Conservation (phyloP, 2,329 filamentous ascomycete genomes). For the Metarhizium anisopliae region DNA sequence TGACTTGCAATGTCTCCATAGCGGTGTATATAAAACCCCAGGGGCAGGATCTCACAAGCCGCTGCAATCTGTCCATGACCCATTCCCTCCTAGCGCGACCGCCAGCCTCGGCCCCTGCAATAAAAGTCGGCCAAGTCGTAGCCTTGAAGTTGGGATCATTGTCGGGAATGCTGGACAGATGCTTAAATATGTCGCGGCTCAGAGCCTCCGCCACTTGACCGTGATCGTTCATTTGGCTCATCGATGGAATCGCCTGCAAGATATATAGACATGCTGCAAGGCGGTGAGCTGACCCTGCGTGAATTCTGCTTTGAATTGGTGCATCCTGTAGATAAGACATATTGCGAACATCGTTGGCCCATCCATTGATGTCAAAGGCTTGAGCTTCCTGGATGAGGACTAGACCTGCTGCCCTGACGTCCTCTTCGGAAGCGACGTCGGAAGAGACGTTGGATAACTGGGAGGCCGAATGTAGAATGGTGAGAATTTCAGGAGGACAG, state of each 20-base stretch:
- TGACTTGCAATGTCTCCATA: slow-evolving; percentile 32
- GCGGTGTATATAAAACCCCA: slow-evolving; percentile 42
- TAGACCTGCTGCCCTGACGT: slow-evolving; percentile 20
- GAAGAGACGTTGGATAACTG: slow-evolving; percentile 25
- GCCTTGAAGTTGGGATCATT: slow-evolving; percentile 46
- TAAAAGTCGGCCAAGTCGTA: slow-evolving; percentile 47
- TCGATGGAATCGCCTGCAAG: slow-evolving; percentile 26
- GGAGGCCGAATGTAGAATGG: slow-evolving; percentile 33
- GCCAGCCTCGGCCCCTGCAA: slow-evolving; percentile 43
- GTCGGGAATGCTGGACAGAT: slow-evolving; percentile 37
- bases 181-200: slow-evolving; percentile 34
- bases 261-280: slow-evolving; percentile 38
- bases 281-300: slow-evolving; percentile 33
- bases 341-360: slow-evolving; percentile 28
- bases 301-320: slow-evolving; percentile 26
- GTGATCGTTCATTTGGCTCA: slow-evolving; percentile 17
- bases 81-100: slow-evolving; percentile 33
- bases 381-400: slow-evolving; percentile 28
- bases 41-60: slow-evolving; percentile 30
- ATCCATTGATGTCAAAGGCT: slow-evolving; percentile 29
- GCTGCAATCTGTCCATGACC: slow-evolving; percentile 36
- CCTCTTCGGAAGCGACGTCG: slow-evolving; percentile 17
- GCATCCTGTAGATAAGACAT: slow-evolving; percentile 25
- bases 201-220: slow-evolving; percentile 24
- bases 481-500: slow-evolving; percentile 33